phyloP scores from a whole-genome alignment of 2,329 filamentous ascomycete species.

The Camillea tinctor region DNA sequence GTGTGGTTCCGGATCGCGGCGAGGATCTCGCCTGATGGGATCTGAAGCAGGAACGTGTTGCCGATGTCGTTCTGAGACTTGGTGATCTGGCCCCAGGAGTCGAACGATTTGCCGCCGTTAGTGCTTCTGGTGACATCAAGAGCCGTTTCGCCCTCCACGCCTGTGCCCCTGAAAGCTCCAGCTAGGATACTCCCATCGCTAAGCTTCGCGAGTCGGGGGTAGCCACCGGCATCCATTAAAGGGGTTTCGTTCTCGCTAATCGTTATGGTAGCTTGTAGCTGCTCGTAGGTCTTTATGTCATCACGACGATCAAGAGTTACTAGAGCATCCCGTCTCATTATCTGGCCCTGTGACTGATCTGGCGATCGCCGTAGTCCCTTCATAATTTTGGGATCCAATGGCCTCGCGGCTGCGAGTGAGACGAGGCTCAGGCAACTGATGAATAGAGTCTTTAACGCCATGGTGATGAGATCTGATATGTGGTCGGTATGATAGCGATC shows the following conservation, averaged over 20 bases:
- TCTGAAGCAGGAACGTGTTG: conserved; percentile 32
- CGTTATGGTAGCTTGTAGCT: neutral
- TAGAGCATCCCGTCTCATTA: neutral
- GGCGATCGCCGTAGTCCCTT: neutral
- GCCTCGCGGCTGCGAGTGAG: neutral
- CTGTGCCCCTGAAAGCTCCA: neutral
- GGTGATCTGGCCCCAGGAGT: neutral
- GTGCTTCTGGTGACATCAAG: neutral
- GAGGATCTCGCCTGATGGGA: conserved; percentile 34
- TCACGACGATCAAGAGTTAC: neutral
- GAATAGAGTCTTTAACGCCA: neutral
- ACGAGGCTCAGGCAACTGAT: neutral
- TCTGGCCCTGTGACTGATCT: neutral
- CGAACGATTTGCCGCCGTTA: neutral
- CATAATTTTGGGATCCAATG: neutral
- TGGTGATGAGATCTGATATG: neutral
- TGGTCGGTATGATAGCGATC: neutral
- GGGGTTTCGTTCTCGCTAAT: neutral
- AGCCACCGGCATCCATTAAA: neutral
- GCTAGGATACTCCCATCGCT: neutral
- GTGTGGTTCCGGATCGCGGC: conserved; percentile 35
- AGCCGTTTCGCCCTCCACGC: neutral
- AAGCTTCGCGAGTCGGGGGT: neutral
- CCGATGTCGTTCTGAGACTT: conserved; percentile 28
- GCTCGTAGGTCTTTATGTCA: neutral